These are phyloP conservation scores for Nakaseomyces nivariensis DNA, from an alignment of 1,139 yeast species.

Conservation along the genomic window DNA sequence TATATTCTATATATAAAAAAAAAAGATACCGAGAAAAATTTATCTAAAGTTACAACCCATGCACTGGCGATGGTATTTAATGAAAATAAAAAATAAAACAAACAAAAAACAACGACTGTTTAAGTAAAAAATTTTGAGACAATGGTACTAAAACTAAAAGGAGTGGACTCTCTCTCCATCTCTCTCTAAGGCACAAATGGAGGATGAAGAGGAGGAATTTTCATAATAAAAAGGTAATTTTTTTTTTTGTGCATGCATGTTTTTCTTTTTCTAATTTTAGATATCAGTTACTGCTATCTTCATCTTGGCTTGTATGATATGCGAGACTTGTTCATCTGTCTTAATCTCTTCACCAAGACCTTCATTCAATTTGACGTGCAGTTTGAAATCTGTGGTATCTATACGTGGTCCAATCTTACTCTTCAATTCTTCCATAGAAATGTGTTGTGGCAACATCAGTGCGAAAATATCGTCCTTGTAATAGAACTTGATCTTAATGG, in stretches of 20 bases:
- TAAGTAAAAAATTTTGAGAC: neutral
- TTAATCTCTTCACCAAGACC: conserved; percentile 28
- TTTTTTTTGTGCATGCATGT: neutral
- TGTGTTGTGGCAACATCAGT: conserved; percentile 55
- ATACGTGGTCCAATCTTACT: conserved; percentile 59
- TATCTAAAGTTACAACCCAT: neutral
- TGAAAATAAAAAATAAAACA: neutral
- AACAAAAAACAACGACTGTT: neutral
- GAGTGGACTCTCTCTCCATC: neutral
- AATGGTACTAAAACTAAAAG: neutral
- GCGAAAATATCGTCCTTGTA: conserved; percentile 89
- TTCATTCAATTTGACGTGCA: conserved; percentile 26
- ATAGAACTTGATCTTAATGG: conserved; percentile 67
- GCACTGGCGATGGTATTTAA: neutral
- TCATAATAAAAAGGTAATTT: neutral
- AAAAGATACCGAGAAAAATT: neutral
- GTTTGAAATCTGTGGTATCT: conserved; percentile 29
- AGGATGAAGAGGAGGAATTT: neutral
- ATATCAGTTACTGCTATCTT: conserved; percentile 29
- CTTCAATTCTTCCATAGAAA: conserved; percentile 52
- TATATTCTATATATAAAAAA: too few relatives aligned
- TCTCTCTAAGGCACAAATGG: too few relatives aligned
- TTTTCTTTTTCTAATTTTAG: conserved; percentile 5
- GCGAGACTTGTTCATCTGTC: conserved; percentile 28
- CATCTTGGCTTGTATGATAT: conserved; percentile 28